Evolutionary conservation across 106 monocot genomes (phyloP).

Genomic region (Cymbidium sinense): DNA sequence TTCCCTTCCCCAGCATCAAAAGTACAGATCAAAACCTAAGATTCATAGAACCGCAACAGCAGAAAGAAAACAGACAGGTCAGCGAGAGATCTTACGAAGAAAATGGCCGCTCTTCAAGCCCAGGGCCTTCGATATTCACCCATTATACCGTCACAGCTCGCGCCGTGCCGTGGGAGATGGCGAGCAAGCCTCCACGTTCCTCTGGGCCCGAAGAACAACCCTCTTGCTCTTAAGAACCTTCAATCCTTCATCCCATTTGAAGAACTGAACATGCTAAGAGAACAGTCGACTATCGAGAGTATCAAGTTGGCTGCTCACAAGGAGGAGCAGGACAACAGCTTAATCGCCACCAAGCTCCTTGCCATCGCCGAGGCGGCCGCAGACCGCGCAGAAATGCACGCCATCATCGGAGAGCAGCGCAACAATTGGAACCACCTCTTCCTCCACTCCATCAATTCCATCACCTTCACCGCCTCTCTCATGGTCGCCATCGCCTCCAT

Average conservation of each 20-base stretch:
- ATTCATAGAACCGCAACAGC: too few species aligned
- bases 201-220: neutral
- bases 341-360: constrained; percentile 22
- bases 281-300: neutral
- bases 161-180: neutral
- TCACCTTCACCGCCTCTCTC: constrained; percentile 52
- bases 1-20: neutral
- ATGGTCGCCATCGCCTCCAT: constrained; percentile 43
- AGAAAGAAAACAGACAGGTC: too few species aligned
- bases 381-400: constrained; percentile 76
- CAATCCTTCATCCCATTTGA: too few species aligned
- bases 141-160: neutral
- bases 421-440: constrained; percentile 78
- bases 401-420: constrained; percentile 62
- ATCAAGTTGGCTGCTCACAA: neutral
- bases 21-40: neutral
- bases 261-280: neutral
- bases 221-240: constrained; percentile 18
- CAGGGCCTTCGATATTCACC: neutral
- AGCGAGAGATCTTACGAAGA: too few species aligned
- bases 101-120: neutral
- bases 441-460: constrained; percentile 57
- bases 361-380: constrained; percentile 64
- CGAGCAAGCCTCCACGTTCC: neutral
- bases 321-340: neutral